These are phyloP conservation scores for Aspergillus amoenus DNA, from an alignment of 2,329 filamentous ascomycete genomes.

Conservation along the genomic window DNA sequence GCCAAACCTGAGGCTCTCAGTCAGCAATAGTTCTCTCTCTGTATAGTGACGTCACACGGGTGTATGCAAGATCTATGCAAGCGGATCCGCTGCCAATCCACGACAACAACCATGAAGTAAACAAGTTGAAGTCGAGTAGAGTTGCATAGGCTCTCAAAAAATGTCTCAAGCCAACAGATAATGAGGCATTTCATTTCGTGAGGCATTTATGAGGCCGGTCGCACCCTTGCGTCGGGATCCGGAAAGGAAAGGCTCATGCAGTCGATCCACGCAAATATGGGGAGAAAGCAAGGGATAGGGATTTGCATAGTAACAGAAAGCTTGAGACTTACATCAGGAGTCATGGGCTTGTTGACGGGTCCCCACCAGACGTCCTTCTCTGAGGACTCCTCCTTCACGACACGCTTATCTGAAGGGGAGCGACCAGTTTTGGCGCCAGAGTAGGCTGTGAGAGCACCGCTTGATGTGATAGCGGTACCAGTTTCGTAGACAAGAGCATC, in stretches of 20 bases:
- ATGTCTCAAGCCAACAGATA: conserved; percentile 15
- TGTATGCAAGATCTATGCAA: conserved; percentile 5
- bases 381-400: conserved; percentile 87
- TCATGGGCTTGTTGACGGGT: conserved; percentile 99
- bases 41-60: conserved; percentile 31
- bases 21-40: conserved; percentile 22
- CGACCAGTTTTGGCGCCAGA: conserved; percentile 97
- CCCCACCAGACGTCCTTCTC: conserved; percentile 98
- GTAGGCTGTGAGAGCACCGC: conserved; percentile 93
- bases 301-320: conserved; percentile 5
- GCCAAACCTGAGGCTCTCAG: conserved; percentile 73
- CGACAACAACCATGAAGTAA: neutral
- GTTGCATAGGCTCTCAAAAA: conserved; percentile 9
- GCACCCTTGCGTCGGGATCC: neutral
- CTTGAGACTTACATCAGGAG: conserved; percentile 73
- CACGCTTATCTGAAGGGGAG: conserved; percentile 94
- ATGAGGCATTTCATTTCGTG: conserved; percentile 19
- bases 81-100: conserved; percentile 7
- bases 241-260: conserved; percentile 17
- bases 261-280: conserved; percentile 5
- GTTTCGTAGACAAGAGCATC: conserved; percentile 98
- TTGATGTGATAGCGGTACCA: conserved; percentile 94
- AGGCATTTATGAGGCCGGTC: no score
- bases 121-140: neutral
- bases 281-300: conserved; percentile 21